These are phyloP conservation scores for Pholiota adiposa DNA, from an alignment of 1,284 basidiomycete genomes.

Conservation along the genomic window DNA sequence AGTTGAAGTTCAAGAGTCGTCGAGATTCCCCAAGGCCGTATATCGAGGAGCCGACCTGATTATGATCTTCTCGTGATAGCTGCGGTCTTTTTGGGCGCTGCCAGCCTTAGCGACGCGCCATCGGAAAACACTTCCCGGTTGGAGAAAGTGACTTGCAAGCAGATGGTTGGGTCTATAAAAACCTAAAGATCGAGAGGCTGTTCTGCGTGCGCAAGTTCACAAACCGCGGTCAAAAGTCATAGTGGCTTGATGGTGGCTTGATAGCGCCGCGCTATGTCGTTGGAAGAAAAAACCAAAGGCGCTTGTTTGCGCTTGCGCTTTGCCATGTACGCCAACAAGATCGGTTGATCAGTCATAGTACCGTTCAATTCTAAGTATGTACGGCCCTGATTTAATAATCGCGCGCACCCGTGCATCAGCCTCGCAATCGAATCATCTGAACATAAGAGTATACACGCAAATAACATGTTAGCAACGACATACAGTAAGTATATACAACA, in stretches of 20 bases:
- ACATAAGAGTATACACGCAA: not conserved
- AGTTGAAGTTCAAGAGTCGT: not conserved
- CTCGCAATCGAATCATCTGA: not conserved
- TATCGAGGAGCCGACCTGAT: not conserved
- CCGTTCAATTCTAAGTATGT: too few relatives aligned
- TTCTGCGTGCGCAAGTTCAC: too few relatives aligned
- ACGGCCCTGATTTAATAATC: too few relatives aligned
- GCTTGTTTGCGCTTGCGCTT: too few relatives aligned
- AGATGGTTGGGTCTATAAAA: not conserved
- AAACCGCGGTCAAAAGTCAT: too few relatives aligned
- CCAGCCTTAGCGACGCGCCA: not conserved
- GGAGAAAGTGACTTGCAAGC: not conserved
- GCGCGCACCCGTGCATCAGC: too few relatives aligned
- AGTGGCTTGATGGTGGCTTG: too few relatives aligned
- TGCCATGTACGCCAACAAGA: too few relatives aligned
- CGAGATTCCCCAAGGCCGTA: not conserved
- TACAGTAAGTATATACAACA: constrained; percentile 7
- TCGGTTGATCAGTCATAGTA: too few relatives aligned
- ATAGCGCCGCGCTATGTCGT: too few relatives aligned
- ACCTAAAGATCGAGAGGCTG: not conserved
- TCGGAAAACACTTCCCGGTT: not conserved
- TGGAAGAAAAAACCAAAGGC: too few relatives aligned
- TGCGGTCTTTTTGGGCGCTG: not conserved
- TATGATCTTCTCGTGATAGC: not conserved
- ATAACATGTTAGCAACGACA: too few relatives aligned